A percentile compares a stretch with the other conserved stretches of the same genome.
These are phyloP conservation scores for Paxillus rubicundulus DNA, from an alignment of 768 basidiomycete species.

Conservation along the genomic window DNA sequence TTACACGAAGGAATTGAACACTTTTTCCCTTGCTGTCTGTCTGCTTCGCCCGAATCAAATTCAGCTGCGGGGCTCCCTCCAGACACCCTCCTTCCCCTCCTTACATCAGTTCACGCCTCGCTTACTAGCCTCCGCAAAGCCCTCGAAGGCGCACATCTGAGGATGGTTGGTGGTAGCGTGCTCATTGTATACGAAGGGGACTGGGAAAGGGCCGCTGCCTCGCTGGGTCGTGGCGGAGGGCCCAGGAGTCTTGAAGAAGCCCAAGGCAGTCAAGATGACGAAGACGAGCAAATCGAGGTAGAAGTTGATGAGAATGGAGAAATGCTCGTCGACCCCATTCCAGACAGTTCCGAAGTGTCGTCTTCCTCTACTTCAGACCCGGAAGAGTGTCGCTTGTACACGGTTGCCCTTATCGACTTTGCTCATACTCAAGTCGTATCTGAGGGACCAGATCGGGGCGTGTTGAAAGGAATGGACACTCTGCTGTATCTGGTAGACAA, in stretches of 20 bases:
- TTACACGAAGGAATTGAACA: conserved; percentile 72
- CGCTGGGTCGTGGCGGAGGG: conserved; percentile 36
- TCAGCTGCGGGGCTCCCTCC: conserved; percentile 51
- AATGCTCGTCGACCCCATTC: conserved; percentile 20
- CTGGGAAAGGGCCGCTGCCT: conserved; percentile 35
- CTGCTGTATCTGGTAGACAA: conserved; percentile 58
- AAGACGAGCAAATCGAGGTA: conserved; percentile 36
- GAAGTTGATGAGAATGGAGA: conserved; percentile 31
- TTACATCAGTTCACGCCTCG: conserved; percentile 52
- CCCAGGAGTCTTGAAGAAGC: conserved; percentile 6
- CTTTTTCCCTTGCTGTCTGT: conserved; percentile 66
- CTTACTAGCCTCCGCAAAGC: conserved; percentile 49
- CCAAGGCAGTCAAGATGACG: conserved; percentile 37
- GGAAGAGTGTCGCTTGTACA: conserved; percentile 34
- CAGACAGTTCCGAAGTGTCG: conserved; percentile 26
- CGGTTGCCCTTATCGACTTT: conserved; percentile 89
- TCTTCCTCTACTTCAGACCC: conserved; percentile 23
- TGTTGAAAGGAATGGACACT: conserved; percentile 72
- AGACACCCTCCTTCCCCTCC: conserved; percentile 52
- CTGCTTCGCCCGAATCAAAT: conserved; percentile 9
- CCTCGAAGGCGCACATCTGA: conserved; percentile 56
- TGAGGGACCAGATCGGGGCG: conserved; percentile 79
- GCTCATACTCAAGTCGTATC: conserved; percentile 75
- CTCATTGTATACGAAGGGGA: conserved; percentile 80
- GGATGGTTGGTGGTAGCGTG: conserved; percentile 81